Conservation (phyloP, 2,329 filamentous ascomycete species). For the Colletotrichum sp. region DNA sequence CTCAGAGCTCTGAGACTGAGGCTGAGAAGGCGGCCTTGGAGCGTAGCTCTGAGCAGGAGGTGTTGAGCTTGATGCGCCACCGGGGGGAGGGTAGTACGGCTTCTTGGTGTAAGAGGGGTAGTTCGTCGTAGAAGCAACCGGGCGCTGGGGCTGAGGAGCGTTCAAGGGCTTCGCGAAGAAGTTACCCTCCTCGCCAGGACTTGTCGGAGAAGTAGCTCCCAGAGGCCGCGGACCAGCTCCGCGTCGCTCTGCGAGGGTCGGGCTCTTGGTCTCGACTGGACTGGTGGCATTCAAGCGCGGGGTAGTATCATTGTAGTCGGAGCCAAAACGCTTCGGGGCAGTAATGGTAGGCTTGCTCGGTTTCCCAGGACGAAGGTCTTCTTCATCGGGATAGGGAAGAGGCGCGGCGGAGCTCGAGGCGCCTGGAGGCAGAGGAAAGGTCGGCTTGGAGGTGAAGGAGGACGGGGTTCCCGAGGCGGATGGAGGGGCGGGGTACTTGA, state of each 20-base stretch:
- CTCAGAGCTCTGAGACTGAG: constrained; percentile 33
- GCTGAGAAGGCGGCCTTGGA: constrained; percentile 33
- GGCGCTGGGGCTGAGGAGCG: constrained; percentile 46
- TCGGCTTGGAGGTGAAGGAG: constrained; percentile 53
- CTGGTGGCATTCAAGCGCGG: constrained; percentile 60
- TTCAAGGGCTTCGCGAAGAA: constrained; percentile 74
- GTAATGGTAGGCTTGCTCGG: constrained; percentile 40
- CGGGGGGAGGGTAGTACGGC: constrained; percentile 66
- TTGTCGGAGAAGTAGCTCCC: constrained; percentile 72
- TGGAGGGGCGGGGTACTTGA: constrained; percentile 56
- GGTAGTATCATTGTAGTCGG: constrained; percentile 53
- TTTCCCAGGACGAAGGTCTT: constrained; percentile 52
- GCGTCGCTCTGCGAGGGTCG: constrained; percentile 79
- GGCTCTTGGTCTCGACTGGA: constrained; percentile 61
- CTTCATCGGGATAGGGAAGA: constrained; percentile 77
- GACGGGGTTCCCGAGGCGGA: constrained; percentile 41
- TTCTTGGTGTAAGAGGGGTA: constrained; percentile 60
- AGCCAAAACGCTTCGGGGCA: constrained; percentile 50
- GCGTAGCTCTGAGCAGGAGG: constrained; percentile 27
- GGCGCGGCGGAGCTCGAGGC: constrained; percentile 73
- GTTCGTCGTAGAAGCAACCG: constrained; percentile 44
- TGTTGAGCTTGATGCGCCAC: constrained; percentile 25
- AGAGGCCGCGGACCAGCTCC: constrained; percentile 83
- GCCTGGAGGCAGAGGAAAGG: constrained; percentile 69
- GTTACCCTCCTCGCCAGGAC: constrained; percentile 78